Evolutionary conservation across 129 eudicot species (phyloP), one percentile per base, ranked within the genome.

Genomic region (sunflower (Helianthus annuus)): DNA sequence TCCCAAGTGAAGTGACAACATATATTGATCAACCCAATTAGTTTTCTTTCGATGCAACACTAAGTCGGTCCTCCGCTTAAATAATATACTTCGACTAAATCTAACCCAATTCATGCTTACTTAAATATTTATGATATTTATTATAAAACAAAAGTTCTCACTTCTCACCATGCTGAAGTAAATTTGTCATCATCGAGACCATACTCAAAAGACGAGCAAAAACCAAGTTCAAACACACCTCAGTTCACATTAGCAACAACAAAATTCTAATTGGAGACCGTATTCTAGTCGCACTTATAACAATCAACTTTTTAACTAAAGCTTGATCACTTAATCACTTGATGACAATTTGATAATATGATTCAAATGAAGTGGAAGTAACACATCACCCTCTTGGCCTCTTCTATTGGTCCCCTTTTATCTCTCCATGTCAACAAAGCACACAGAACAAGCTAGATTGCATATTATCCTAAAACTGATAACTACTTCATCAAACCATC

Each of bases 361-460:
- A 53, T 56, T 76, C 34, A 65, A 54, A 40, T 24, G 49, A 57
- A 70, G 64, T 75, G 72, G 57, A 75, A 53, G 10, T 13, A 45
- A 65, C 66, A 65, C 56, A 51, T 13, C 10, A 74, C 3, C 68
- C 29, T 63, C 49, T n/a, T 63, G 63, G 1, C 68, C 29, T 63
- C 49, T n/a, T 63, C 57, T 12, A 44, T 46, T 66, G 67, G 58
- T 57, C 48, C 73, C 68, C 36, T 48, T 44, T 67, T 68, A 76
- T 76, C 74, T 32, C 69, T 76, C 80, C 75, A 68, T 76, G 69
- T 48, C 69, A 68, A 58, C 63, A 76, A 76, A 58, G 75, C 75
- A 68, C 66, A 32, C 48, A 48, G 39, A 7, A 66, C 46, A 39
- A 42, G 40, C 59, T 66, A 19, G 6, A 2, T 66, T 46, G 44